phyloP scores from a whole-genome alignment of 306 rosid species.

The Rosa chinensis region DNA sequence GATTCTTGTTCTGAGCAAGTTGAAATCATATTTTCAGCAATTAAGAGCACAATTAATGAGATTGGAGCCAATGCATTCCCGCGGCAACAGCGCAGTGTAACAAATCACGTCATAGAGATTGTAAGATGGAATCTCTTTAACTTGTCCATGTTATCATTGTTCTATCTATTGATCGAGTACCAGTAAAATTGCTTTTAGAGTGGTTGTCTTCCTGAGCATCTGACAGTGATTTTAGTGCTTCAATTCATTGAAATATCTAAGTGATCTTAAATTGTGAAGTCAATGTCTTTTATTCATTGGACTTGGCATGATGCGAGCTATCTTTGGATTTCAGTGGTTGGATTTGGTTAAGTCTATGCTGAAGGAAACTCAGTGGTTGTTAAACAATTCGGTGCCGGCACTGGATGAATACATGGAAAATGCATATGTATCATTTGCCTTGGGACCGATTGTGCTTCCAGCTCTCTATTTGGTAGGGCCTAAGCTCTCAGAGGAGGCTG shows the following conservation, averaged over 20 bases:
- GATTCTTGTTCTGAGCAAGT: conserved; percentile 69
- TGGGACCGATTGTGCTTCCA: conserved; percentile 83
- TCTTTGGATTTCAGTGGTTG: conserved; percentile 65
- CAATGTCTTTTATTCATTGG: not conserved
- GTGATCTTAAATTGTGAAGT: not conserved
- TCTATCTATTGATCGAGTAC: not conserved
- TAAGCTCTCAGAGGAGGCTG: conserved; percentile 47
- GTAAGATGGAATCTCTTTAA: conserved; percentile 47
- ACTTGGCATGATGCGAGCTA: not conserved
- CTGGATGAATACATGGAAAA: conserved; percentile 71
- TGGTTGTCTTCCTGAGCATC: not conserved
- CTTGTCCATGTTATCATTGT: conserved; percentile 18
- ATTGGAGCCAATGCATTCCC: conserved; percentile 53
- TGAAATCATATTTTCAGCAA: conserved; percentile 64
- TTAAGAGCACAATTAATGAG: conserved; percentile 58
- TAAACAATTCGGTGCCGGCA: conserved; percentile 51
- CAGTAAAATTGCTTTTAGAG: not conserved
- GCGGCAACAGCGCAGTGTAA: conserved; percentile 59
- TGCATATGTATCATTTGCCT: conserved; percentile 61
- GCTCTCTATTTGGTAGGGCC: conserved; percentile 75
- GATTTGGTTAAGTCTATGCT: conserved; percentile 62
- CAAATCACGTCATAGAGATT: conserved; percentile 48
- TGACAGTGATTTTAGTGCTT: not conserved
- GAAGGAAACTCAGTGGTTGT: conserved; percentile 70
- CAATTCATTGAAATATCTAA: not conserved